Conservation (phyloP, 2,329 filamentous ascomycete genomes). For the Colletotrichum spinosum region DNA sequence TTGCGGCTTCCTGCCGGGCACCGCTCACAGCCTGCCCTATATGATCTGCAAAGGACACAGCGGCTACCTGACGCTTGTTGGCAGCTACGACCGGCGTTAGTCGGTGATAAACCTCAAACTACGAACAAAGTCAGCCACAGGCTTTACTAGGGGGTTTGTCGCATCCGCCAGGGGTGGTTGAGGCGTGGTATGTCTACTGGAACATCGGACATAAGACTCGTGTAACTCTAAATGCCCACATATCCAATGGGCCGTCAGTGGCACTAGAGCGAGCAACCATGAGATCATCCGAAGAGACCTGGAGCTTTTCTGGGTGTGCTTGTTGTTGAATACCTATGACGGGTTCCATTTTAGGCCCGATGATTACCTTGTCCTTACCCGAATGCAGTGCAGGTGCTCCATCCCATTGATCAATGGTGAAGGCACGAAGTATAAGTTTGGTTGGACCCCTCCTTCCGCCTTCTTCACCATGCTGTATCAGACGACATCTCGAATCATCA, state of each 20-base stretch:
- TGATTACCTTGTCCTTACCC: too few species aligned
- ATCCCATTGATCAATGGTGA: too few species aligned
- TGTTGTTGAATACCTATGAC: too few species aligned
- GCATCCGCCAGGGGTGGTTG: too few species aligned
- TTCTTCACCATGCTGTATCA: too few species aligned
- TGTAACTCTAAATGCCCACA: constrained; percentile 23
- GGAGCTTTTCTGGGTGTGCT: too few species aligned
- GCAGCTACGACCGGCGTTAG: not conserved
- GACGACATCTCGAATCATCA: too few species aligned
- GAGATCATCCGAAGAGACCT: constrained; percentile 13
- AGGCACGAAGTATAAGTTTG: constrained; percentile 7
- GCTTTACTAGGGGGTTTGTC: not conserved
- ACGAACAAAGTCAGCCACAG: constrained; percentile 3
- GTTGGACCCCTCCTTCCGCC: constrained; percentile 14
- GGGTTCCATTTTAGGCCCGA: too few species aligned
- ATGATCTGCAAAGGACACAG: too few species aligned
- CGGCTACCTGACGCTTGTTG: too few species aligned
- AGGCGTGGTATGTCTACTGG: not conserved
- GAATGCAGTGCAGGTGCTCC: too few species aligned
- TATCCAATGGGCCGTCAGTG: constrained; percentile 3
- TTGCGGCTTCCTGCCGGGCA: constrained; percentile 1
- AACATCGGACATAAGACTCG: constrained; percentile 16
- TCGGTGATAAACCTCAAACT: constrained; percentile 9
- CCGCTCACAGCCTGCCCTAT: not conserved
- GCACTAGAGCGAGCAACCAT: constrained; percentile 5